Evolutionary conservation across 768 basidiomycete species (phyloP).

Genomic region (Calocybe cyanea): DNA sequence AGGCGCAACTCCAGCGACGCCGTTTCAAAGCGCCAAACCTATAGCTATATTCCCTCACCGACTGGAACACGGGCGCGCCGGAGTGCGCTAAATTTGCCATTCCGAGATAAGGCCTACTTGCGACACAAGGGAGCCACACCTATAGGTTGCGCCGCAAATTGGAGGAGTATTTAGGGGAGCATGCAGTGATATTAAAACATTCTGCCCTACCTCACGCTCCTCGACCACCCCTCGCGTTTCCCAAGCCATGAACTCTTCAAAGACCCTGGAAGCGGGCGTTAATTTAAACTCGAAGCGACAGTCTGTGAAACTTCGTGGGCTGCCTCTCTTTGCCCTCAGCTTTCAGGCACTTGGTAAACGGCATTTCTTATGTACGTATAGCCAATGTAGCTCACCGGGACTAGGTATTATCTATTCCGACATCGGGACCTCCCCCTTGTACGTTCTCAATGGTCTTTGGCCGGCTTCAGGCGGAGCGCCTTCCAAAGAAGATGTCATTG

Average conservation of each 20-base stretch:
- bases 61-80: background rate
- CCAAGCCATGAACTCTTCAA: slow-evolving; percentile 15
- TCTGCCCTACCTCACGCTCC: no score
- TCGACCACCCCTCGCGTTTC: background rate
- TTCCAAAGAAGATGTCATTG: slow-evolving; percentile 57
- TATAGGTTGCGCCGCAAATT: no score
- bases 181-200: no score
- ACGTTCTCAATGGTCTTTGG: slow-evolving; percentile 66
- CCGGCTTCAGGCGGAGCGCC: slow-evolving; percentile 43
- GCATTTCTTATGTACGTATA: background rate
- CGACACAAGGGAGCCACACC: no score
- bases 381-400: background rate
- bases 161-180: no score
- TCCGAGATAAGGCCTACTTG: slow-evolving; percentile 21
- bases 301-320: slow-evolving; percentile 6
- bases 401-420: slow-evolving; percentile 47
- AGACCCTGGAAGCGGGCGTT: slow-evolving; percentile 17
- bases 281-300: slow-evolving; percentile 19
- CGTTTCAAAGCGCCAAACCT: slow-evolving; percentile 12
- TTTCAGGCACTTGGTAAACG: slow-evolving; percentile 12
- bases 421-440: slow-evolving; percentile 59
- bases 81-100: slow-evolving; percentile 31
- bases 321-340: slow-evolving; percentile 9
- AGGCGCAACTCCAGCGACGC: background rate
- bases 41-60: slow-evolving; percentile 36